Evolutionary conservation across 495 filamentous ascomycete species (phyloP).

Genomic region (Letharia lupina): DNA sequence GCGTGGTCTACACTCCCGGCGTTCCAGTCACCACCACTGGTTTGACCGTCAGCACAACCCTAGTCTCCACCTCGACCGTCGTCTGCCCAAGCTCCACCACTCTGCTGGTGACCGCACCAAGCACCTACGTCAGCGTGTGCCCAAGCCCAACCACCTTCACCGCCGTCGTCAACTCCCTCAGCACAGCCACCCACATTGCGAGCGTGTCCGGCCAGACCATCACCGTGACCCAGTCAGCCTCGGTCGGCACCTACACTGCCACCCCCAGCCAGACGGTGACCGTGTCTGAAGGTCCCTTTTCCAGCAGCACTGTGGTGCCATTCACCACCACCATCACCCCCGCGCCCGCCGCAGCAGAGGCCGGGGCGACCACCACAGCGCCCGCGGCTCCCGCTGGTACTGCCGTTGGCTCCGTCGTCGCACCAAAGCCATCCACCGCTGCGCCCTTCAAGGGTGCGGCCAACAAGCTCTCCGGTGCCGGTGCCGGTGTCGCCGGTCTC

Average conservation of each 20-base stretch:
- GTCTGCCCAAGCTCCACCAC: slow-evolving; percentile 23
- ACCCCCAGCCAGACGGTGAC: slow-evolving; percentile 22
- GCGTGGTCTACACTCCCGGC: slow-evolving; percentile 16
- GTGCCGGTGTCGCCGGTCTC: slow-evolving; percentile 29
- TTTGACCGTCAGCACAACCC: slow-evolving; percentile 16
- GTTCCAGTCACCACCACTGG: slow-evolving; percentile 20
- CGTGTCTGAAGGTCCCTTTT: slow-evolving; percentile 18
- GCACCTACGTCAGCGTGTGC: neutral
- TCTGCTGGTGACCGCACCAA: slow-evolving; percentile 18
- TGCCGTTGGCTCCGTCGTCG: neutral
- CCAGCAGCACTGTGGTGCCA: slow-evolving; percentile 14
- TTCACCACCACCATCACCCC: slow-evolving; percentile 17
- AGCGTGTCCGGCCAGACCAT: slow-evolving; percentile 19
- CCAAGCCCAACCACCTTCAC: neutral
- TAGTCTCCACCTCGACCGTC: slow-evolving; percentile 19
- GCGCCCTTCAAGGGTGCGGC: slow-evolving; percentile 25
- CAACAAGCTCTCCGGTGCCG: slow-evolving; percentile 30
- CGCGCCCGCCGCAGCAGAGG: neutral
- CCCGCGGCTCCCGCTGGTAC: slow-evolving; percentile 5
- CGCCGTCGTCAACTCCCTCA: neutral
- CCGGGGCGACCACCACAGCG: neutral
- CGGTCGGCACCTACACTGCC: slow-evolving; percentile 16
- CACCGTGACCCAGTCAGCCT: slow-evolving; percentile 18
- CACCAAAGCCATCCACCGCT: slow-evolving; percentile 17
- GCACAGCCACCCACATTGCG: slow-evolving; percentile 14